These are phyloP conservation scores for Ceratobasidium sp. DNA, from an alignment of 1,284 basidiomycete species.

Conservation along the genomic window DNA sequence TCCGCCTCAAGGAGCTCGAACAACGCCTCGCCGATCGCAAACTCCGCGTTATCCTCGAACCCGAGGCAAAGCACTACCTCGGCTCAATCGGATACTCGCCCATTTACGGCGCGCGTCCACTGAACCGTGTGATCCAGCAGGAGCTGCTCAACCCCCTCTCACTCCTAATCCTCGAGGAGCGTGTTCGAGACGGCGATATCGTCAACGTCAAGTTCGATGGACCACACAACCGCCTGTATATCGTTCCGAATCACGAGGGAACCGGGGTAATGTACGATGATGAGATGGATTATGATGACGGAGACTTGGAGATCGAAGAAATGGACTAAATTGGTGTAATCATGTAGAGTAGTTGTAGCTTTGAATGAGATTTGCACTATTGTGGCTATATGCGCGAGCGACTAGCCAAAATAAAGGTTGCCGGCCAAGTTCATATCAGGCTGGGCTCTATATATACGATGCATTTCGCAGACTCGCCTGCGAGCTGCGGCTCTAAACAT, in stretches of 20 bases:
- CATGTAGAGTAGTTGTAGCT: conserved; percentile 4
- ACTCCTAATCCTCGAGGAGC: conserved; percentile 85
- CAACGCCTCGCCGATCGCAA: conserved; percentile 77
- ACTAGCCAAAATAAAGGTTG: background rate
- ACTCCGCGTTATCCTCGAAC: conserved; percentile 81
- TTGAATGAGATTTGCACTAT: background rate
- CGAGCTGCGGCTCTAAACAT: background rate
- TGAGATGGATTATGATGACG: conserved; percentile 71
- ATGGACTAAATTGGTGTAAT: conserved; percentile 65
- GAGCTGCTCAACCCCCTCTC: conserved; percentile 95
- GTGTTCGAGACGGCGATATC: conserved; percentile 83
- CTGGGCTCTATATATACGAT: too few species aligned
- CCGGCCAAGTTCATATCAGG: too few species aligned
- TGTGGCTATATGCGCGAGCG: background rate
- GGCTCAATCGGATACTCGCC: conserved; percentile 87
- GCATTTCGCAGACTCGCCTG: background rate
- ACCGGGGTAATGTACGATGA: conserved; percentile 55
- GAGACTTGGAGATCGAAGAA: conserved; percentile 78
- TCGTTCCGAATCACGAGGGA: conserved; percentile 89
- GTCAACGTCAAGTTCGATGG: conserved; percentile 85
- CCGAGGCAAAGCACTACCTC: conserved; percentile 83
- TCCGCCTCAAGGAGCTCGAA: conserved; percentile 72
- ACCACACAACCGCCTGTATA: conserved; percentile 80
- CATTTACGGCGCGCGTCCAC: conserved; percentile 88
- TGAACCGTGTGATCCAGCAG: conserved; percentile 91